Evolutionary conservation across 805 yeast genomes (phyloP), one percentile per base, ranked within the genome.

Genomic region (Zygoascus bituminiphila): DNA sequence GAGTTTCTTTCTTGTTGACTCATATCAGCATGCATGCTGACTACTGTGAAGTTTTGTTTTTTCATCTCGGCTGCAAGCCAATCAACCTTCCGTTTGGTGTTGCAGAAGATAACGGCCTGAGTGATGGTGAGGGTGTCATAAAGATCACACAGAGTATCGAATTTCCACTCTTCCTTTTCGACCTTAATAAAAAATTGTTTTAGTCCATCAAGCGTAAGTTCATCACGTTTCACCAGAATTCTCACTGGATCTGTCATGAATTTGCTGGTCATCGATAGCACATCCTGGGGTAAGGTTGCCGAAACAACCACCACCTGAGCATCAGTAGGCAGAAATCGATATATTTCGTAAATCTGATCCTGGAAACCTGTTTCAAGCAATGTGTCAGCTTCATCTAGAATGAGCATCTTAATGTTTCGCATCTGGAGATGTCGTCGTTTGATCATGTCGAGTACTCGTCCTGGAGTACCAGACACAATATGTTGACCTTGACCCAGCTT

Each of bases 371-470:
- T 77, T 43, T 87, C 79, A 67, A 91, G 78, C 81, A 91, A 78
- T 77, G 93, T 98, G 76, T 91, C 98, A 63, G 98, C 98, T 76
- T 91, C 98, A 74, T 91, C 98, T 64, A 93, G 77, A 65, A 91
- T 82, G 72, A 93, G 79, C 94, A 93, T 88, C 76, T 88, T 88
- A 63, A 93, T 76, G 68, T 82, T 77, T 61, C 86, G 79, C 55
- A 95, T 83, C 66, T 74, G 81, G 70, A 93, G 81, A 71, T 74
- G 76, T 63, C 95, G 78, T 68, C 97, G 81, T 71, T 86, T 85
- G 65, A 93, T 89, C 91, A 93, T 88, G 70, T 93, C 98, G 62
- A 75, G 79, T 56, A 93, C 97, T 74, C 98, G 82, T 64, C 98
- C 98, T 60, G 98, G 98, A 51, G 98, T 93, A 66, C 98, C 98